Base-by-base conservation (phyloP, 805 yeast genomes). In the Starmerella stellata region DNA sequence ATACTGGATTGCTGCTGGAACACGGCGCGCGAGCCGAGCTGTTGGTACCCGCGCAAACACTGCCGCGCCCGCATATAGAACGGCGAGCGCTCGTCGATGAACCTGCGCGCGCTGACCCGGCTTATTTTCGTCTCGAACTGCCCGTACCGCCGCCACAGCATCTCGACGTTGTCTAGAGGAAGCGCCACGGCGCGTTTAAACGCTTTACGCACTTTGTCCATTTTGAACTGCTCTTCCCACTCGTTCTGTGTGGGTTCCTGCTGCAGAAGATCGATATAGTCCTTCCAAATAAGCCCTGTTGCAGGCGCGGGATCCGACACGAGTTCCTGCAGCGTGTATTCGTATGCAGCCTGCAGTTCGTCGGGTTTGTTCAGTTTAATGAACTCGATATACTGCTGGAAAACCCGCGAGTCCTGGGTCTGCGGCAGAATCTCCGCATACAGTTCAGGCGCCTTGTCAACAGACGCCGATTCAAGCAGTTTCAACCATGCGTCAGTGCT, bases 201-300 rank as follows among this genome's bases (percentile, higher is more conserved):
- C 4, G 78, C 66, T 44, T 73, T 74, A 49, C 96, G 67, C 35
- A 78, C 69, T 51, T 75, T 62, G 51, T 81, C 94, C 51, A 70
- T 67, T 46, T 79, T 76, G 49, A 78, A 85, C 53, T 78, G 83
- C 54, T 85, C 96, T 53, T 87, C 96, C 78, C 87, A 81, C 33
- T 75, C 71, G 16, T 62, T 55, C 3, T 52, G 34, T 0, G 61
- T 52, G 2, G 93, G 85, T 36, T 72, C 73, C 25, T 69, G 62
- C 46, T 73, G 75, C 44, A 83, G 65, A 51, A 82, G 83, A 8
- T 68, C 74, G n/a, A 90, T 54, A 53, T 81, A 90, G 48, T 79
- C 90, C 35, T 66, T 64, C 94, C 95, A 87, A 31, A 90, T 59
- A 2, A 63, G 63, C 24, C 78, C 75, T 5, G 25, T 23, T 16